A percentile compares a stretch with the other conserved stretches of the same genome.
Evolutionary conservation across 345 rosid genomes (phyloP).

Genomic region (Orychophragmus violaceus): DNA sequence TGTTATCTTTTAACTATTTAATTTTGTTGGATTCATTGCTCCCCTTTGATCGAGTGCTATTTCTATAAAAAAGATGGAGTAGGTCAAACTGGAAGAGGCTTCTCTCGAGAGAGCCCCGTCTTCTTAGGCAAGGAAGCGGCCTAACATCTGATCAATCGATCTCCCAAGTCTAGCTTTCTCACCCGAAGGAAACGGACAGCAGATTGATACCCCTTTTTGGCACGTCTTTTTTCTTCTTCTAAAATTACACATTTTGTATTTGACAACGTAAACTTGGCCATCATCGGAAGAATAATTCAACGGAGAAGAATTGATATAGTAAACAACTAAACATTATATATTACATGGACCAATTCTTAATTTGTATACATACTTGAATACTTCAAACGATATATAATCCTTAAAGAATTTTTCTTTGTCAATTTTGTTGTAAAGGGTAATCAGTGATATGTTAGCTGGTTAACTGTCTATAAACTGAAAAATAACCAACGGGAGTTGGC

Average conservation of each 20-base stretch:
- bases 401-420: not conserved
- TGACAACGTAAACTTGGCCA: not conserved
- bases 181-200: no score
- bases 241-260: not conserved
- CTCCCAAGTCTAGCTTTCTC: no score
- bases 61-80: no score
- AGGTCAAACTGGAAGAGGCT: no score
- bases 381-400: slow-evolving; percentile 6
- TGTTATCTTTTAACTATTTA: not conserved
- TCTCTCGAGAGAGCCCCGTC: no score
- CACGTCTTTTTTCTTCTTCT: not conserved
- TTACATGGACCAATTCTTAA: not conserved
- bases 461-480: not conserved
- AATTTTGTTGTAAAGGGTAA: not conserved
- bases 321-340: not conserved
- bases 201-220: no score
- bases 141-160: no score
- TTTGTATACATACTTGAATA: not conserved
- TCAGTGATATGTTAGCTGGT: not conserved
- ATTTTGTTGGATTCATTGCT: not conserved
- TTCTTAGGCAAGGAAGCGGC: no score
- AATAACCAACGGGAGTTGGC: no score
- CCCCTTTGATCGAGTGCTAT: no score
- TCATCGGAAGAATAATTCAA: slow-evolving; percentile 14
- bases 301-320: not conserved